These are phyloP conservation scores for Lenzites betulinus DNA, from an alignment of 768 basidiomycete species.

Conservation along the genomic window DNA sequence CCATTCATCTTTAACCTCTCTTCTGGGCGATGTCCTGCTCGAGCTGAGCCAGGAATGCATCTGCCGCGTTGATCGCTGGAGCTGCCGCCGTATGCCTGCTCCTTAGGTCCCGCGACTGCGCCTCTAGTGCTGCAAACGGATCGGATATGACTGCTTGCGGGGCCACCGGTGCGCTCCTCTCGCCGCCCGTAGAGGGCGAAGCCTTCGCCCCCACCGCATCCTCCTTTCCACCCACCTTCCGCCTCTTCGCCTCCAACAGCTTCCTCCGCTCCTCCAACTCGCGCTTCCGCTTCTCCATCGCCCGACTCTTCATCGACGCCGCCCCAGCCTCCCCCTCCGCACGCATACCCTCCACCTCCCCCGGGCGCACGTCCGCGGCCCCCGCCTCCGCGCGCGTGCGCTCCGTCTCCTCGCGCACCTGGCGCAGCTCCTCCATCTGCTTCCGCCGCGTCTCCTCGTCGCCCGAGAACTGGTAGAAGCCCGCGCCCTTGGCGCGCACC, in stretches of 20 bases:
- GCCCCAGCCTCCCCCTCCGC: slow-evolving; percentile 34
- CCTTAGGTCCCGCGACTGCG: slow-evolving; percentile 22
- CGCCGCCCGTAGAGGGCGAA: neutral
- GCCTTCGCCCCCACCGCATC: neutral
- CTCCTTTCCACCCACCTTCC: slow-evolving; percentile 43
- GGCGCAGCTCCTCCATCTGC: slow-evolving; percentile 83
- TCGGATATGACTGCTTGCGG: slow-evolving; percentile 29
- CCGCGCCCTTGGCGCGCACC: slow-evolving; percentile 87
- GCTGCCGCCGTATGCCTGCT: slow-evolving; percentile 25
- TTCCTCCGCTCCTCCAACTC: slow-evolving; percentile 67
- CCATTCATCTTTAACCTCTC: slow-evolving; percentile 20
- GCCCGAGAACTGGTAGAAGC: slow-evolving; percentile 86
- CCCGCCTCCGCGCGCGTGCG: slow-evolving; percentile 58
- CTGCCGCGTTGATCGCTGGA: slow-evolving; percentile 46
- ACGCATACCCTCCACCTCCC: slow-evolving; percentile 80
- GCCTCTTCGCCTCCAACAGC: slow-evolving; percentile 66
- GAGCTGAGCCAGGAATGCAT: slow-evolving; percentile 65
- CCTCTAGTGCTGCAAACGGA: slow-evolving; percentile 56
- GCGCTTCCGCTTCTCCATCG: slow-evolving; percentile 72
- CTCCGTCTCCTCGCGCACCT: slow-evolving; percentile 71
- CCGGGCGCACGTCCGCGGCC: slow-evolving; percentile 60
- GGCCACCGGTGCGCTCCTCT: neutral
- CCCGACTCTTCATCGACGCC: slow-evolving; percentile 45
- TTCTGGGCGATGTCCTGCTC: slow-evolving; percentile 58
- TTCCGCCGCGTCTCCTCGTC: slow-evolving; percentile 77